These are phyloP conservation scores for Tubosaeta sp. DNA, from an alignment of 768 basidiomycete genomes.

Conservation along the genomic window DNA sequence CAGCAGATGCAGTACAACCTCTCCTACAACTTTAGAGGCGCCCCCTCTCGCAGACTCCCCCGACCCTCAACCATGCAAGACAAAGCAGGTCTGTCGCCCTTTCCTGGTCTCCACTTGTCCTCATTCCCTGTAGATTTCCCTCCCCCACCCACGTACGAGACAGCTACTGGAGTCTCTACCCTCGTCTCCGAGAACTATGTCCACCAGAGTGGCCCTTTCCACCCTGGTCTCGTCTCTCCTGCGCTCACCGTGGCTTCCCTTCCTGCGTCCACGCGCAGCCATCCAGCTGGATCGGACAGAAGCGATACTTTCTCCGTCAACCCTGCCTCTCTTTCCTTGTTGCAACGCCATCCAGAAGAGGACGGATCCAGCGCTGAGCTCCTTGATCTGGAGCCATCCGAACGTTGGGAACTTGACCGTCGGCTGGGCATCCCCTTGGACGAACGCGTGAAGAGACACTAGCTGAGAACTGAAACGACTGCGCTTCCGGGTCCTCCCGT, in stretches of 20 bases:
- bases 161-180: slow-evolving; percentile 40
- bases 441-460: slow-evolving; percentile 35
- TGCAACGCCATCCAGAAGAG: slow-evolving; percentile 33
- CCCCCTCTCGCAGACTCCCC: slow-evolving; percentile 23
- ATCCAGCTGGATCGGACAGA: slow-evolving; percentile 17
- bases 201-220: slow-evolving; percentile 23
- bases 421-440: slow-evolving; percentile 40
- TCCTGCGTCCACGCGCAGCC: slow-evolving; percentile 12
- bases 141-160: slow-evolving; percentile 73
- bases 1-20: slow-evolving; percentile 38
- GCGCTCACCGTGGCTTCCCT: slow-evolving; percentile 24
- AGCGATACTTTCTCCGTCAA: slow-evolving; percentile 22
- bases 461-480: slow-evolving; percentile 31
- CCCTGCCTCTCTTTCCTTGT: slow-evolving; percentile 13
- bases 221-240: slow-evolving; percentile 23
- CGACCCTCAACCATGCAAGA: slow-evolving; percentile 27
- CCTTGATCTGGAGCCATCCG: slow-evolving; percentile 43
- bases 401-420: slow-evolving; percentile 43
- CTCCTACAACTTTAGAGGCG: slow-evolving; percentile 29
- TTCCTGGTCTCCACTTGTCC: neutral
- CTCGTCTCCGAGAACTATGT: slow-evolving; percentile 40
- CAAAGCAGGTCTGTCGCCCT: slow-evolving; percentile 27
- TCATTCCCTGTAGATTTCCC: slow-evolving; percentile 51
- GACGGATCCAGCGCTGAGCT: slow-evolving; percentile 51
- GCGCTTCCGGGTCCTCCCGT: slow-evolving; percentile 14